Base-by-base conservation (phyloP, 768 basidiomycete genomes). In the Hygrocybe punicea region DNA sequence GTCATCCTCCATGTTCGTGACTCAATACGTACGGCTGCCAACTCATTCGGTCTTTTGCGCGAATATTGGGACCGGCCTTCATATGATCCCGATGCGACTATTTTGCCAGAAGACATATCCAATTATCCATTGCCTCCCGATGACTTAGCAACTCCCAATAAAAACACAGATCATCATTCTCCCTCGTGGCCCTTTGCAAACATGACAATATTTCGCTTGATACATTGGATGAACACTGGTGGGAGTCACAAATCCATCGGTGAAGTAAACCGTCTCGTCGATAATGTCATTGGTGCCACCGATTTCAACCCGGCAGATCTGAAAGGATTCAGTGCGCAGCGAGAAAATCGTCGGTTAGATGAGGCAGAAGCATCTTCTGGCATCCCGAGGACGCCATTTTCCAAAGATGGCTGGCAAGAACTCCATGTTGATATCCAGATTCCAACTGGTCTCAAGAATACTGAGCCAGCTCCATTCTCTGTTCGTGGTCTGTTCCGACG, bases 401-500 rank as follows among this genome's bases (percentile, higher is more conserved):
- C 39, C 2, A 50, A 56, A 9, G 55, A 65, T 35, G 57, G 56
- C 0, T 67, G 64, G 64, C 39, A 52, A 36, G 63, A 53, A 23
- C 36, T 24, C 2, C 34, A 19, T 19, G 60, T 62, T 16, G 45
- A n/a, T 45, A 71, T 58, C 5, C 48, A 25, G 17, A 60, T 61
- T 6, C 65, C 66, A 2, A 58, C 51, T 39, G 55, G 57, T 3
- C 59, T 55, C 33, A 61, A 57, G 23, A 29, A 53, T 11, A 13
- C 16, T 8, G 29, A 33, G 1, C 51, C 34, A 2, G 62, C 63
- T 11, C 69, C 3, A 17, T 67, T 73, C 44, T 39, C 56, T 1
- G 66, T 76, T 0, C 37, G 59, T 0, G 67, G 66, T 0, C 58
- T 77, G 10, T 62, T 65, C 44, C 57, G 69, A 53, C 65, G 72